Conservation (phyloP, 2,329 filamentous ascomycete species). For the Lasiodiplodia hormozganensis region DNA sequence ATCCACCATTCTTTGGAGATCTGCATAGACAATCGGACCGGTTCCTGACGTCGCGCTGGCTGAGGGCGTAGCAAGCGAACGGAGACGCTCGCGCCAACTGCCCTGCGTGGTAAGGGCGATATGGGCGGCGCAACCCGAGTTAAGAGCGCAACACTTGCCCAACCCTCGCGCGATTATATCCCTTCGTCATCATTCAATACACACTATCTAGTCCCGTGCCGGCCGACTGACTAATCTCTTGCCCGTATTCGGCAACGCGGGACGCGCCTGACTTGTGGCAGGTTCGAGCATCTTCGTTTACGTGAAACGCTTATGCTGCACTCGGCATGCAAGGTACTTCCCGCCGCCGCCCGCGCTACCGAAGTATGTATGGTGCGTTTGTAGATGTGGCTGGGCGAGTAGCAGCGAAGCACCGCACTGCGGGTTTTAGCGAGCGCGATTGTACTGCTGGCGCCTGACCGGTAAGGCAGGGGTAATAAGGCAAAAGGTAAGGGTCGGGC, state of each 20-base stretch:
- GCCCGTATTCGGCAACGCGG: not conserved
- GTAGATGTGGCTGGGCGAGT: slow-evolving; percentile 15
- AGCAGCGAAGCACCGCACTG: not conserved
- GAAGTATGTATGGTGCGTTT: not conserved
- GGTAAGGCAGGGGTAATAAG: slow-evolving; percentile 11
- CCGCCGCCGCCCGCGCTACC: not conserved
- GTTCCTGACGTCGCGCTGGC: not conserved
- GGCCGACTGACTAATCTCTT: not conserved
- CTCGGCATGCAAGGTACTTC: slow-evolving; percentile 7
- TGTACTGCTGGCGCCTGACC: slow-evolving; percentile 12
- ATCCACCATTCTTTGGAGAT: not conserved
- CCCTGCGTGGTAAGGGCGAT: slow-evolving; percentile 9
- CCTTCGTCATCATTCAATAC: not conserved
- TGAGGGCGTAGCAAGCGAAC: not conserved
- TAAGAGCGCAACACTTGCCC: not conserved
- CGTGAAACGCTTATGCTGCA: slow-evolving; percentile 12
- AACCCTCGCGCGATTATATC: not conserved
- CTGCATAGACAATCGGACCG: not conserved
- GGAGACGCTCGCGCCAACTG: not conserved
- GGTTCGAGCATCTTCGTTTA: slow-evolving; percentile 7
- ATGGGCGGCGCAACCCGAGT: not conserved
- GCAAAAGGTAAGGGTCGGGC: slow-evolving; percentile 1
- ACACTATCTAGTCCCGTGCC: not conserved
- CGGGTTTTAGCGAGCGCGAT: not conserved
- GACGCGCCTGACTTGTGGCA: not conserved